Percentiles rank a stretch among this genome's conserved stretches.
phyloP scores from a whole-genome alignment of 1,139 yeast genomes.

The Geotrichum klebahnii region DNA sequence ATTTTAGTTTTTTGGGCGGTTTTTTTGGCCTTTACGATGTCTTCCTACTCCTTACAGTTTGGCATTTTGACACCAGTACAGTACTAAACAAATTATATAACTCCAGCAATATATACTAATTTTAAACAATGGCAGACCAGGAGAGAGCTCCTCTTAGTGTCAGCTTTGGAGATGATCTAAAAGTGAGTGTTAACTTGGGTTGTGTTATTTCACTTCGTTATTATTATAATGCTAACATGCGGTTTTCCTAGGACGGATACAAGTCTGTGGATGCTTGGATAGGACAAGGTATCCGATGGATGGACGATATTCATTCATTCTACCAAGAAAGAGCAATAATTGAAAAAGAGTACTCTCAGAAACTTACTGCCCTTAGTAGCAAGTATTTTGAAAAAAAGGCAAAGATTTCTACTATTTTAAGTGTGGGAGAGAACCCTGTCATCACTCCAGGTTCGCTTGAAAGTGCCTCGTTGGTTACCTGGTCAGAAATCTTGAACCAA shows the following conservation, averaged over 20 bases:
- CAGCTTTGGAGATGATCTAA: slow-evolving; percentile 42
- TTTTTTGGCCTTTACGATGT: neutral
- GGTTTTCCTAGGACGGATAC: slow-evolving; percentile 76
- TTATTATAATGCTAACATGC: no score
- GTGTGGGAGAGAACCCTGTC: slow-evolving; percentile 89
- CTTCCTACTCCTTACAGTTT: neutral
- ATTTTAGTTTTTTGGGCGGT: neutral
- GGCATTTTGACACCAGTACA: neutral
- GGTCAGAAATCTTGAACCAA: slow-evolving; percentile 85
- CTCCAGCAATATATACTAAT: neutral
- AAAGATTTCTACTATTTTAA: slow-evolving; percentile 57
- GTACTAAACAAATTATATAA: neutral
- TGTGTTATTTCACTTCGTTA: slow-evolving; percentile 1
- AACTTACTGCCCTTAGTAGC: slow-evolving; percentile 59
- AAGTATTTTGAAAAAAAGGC: slow-evolving; percentile 78
- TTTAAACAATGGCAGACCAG: slow-evolving; percentile 14
- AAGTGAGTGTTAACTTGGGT: slow-evolving; percentile 27
- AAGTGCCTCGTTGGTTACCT: slow-evolving; percentile 84
- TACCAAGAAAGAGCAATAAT: slow-evolving; percentile 76
- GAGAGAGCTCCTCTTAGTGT: slow-evolving; percentile 26
- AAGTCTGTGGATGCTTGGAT: slow-evolving; percentile 71
- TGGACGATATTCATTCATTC: slow-evolving; percentile 73
- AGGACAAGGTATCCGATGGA: slow-evolving; percentile 66
- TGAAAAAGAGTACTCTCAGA: slow-evolving; percentile 77
- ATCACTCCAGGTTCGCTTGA: slow-evolving; percentile 95